phyloP scores from a whole-genome alignment of 108 stramenopile genomes.

The Skeletonema menzelii region DNA sequence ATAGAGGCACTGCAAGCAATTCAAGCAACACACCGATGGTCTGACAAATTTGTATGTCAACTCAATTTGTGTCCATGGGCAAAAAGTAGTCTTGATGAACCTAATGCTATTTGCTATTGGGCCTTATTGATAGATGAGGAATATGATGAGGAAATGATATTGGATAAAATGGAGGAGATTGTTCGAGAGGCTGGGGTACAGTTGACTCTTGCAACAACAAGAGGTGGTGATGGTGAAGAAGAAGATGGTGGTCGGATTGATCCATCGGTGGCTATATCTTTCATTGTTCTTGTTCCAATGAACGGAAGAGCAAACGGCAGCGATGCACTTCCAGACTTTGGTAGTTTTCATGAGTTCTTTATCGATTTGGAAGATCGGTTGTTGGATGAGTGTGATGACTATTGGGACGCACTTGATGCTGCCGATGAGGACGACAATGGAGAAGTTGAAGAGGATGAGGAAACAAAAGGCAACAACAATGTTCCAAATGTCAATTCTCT shows the following conservation, averaged over 20 bases:
- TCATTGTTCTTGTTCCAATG: slow-evolving; percentile 47
- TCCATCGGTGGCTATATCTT: slow-evolving; percentile 61
- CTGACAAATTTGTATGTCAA: slow-evolving; percentile 56
- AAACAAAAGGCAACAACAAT: not conserved
- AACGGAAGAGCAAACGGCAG: not conserved
- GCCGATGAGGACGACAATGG: not conserved
- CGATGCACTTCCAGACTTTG: slow-evolving; percentile 38
- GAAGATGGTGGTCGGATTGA: slow-evolving; percentile 32
- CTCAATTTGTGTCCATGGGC: slow-evolving; percentile 66
- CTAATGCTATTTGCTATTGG: slow-evolving; percentile 59
- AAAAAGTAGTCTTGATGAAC: slow-evolving; percentile 31
- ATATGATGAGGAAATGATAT: not conserved
- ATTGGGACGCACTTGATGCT: slow-evolving; percentile 37
- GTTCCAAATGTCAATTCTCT: not conserved
- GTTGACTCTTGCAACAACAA: slow-evolving; percentile 15
- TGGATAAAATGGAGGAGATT: slow-evolving; percentile 22
- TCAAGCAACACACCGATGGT: slow-evolving; percentile 59
- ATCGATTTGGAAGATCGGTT: slow-evolving; percentile 62
- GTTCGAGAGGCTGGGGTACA: slow-evolving; percentile 28
- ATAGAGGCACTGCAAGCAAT: slow-evolving; percentile 36
- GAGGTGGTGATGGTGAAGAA: not conserved
- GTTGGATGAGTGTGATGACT: slow-evolving; percentile 50
- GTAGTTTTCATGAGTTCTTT: slow-evolving; percentile 64
- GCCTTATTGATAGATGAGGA: slow-evolving; percentile 22
- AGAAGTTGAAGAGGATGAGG: not conserved